Conservation (phyloP, 768 basidiomycete genomes). For the Galerina marginata region DNA sequence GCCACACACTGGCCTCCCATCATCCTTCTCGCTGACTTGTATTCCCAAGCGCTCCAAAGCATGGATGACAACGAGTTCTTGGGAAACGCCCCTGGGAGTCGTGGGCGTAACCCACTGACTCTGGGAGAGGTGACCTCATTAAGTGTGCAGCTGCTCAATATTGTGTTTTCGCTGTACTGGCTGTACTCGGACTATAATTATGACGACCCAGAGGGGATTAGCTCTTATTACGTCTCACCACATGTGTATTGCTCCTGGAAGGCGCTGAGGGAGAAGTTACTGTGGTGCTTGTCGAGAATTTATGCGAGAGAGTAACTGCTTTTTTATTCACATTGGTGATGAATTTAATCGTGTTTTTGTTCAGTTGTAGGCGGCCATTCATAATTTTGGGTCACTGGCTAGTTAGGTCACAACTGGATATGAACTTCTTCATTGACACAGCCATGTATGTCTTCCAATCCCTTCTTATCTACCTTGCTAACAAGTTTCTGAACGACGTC, state of each 20-base stretch:
- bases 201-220: conserved; percentile 40
- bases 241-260: conserved; percentile 64
- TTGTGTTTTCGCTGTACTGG: conserved; percentile 77
- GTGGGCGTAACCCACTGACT: conserved; percentile 71
- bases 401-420: conserved; percentile 53
- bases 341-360: conserved; percentile 6
- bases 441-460: conserved; percentile 63
- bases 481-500: not conserved
- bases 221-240: conserved; percentile 26
- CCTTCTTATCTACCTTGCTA: not conserved
- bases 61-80: conserved; percentile 99
- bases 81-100: conserved; percentile 35
- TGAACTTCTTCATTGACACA: conserved; percentile 79
- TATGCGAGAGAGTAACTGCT: conserved; percentile 83
- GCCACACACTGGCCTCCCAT: conserved; percentile 67
- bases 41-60: conserved; percentile 79
- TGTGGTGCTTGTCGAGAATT: too few species aligned
- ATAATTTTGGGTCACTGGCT: conserved; percentile 88
- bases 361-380: conserved; percentile 84
- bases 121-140: conserved; percentile 82
- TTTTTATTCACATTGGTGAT: not conserved
- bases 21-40: too few species aligned
- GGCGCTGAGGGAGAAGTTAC: conserved; percentile 74
- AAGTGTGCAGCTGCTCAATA: conserved; percentile 77
- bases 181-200: too few species aligned